These are phyloP conservation scores for Ganoderma meredithae DNA, from an alignment of 1,284 basidiomycete species.

Conservation along the genomic window DNA sequence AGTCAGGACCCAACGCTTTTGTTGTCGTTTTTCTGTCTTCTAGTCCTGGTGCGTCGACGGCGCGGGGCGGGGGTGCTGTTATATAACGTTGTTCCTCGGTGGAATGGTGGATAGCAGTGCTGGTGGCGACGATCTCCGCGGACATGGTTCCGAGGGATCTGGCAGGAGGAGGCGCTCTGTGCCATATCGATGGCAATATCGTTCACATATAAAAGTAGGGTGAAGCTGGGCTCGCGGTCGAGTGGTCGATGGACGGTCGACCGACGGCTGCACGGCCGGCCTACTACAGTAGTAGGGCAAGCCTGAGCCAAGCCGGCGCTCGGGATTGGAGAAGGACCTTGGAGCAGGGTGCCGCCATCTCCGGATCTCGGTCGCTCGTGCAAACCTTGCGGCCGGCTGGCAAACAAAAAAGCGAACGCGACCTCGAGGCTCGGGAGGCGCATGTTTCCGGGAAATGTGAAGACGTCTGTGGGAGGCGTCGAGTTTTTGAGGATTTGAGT, in stretches of 20 bases:
- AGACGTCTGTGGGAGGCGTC: neutral
- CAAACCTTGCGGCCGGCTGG: neutral
- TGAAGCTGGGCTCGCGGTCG: neutral
- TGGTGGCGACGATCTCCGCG: slow-evolving; percentile 1
- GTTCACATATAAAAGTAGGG: neutral
- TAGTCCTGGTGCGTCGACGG: neutral
- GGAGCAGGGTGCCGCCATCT: neutral
- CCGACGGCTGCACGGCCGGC: neutral
- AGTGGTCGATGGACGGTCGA: neutral
- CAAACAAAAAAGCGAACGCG: neutral
- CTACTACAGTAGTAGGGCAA: too few species aligned
- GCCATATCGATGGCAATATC: neutral
- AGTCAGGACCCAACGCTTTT: neutral
- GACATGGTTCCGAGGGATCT: neutral
- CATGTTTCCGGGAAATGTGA: neutral
- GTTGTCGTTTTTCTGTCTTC: neutral
- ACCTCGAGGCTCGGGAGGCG: neutral
- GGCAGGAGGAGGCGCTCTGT: neutral
- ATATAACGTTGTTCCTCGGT: neutral
- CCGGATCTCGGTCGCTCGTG: slow-evolving; percentile 1
- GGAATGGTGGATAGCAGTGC: neutral
- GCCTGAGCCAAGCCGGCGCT: neutral
- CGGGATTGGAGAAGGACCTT: neutral
- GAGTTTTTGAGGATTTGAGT: neutral
- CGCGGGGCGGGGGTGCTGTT: neutral